Conservation (phyloP, 2,329 filamentous ascomycete species). For the Trichophyton mentagrophytes region DNA sequence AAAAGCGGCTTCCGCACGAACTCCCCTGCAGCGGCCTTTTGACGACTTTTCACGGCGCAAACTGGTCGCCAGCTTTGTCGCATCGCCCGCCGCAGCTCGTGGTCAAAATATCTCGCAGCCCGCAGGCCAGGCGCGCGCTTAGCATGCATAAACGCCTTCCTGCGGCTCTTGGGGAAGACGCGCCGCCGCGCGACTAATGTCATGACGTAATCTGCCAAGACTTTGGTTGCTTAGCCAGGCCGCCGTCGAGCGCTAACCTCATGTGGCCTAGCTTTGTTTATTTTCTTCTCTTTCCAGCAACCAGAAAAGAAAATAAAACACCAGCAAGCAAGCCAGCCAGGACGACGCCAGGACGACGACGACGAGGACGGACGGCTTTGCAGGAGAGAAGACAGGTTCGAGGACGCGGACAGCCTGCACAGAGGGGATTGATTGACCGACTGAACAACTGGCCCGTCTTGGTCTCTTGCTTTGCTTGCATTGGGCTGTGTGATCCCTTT, state of each 20-base stretch:
- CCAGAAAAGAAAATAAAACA: conserved; percentile 5
- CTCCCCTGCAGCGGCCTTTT: not conserved
- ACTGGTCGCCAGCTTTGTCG: not conserved
- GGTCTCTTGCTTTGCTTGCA: no score
- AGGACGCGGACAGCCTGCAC: not conserved
- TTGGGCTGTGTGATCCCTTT: no score
- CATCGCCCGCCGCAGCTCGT: not conserved
- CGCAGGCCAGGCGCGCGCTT: not conserved
- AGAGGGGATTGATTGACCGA: no score
- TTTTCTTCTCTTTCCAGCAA: conserved; percentile 2
- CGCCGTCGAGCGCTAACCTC: conserved; percentile 9
- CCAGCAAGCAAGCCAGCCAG: not conserved
- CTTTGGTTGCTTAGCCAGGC: conserved; percentile 11
- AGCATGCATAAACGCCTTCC: not conserved
- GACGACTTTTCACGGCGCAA: not conserved
- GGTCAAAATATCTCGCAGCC: not conserved
- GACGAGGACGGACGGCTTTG: not conserved
- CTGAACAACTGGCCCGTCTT: not conserved
- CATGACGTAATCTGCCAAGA: conserved; percentile 11
- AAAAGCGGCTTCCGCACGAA: not conserved
- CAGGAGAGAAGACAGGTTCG: not conserved
- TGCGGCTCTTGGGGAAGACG: conserved; percentile 6
- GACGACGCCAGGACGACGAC: not conserved
- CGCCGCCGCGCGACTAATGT: not conserved
- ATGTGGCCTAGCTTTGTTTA: conserved; percentile 16